phyloP scores from a whole-genome alignment of 73 alveolate genomes.

The Halteria grandinella region DNA sequence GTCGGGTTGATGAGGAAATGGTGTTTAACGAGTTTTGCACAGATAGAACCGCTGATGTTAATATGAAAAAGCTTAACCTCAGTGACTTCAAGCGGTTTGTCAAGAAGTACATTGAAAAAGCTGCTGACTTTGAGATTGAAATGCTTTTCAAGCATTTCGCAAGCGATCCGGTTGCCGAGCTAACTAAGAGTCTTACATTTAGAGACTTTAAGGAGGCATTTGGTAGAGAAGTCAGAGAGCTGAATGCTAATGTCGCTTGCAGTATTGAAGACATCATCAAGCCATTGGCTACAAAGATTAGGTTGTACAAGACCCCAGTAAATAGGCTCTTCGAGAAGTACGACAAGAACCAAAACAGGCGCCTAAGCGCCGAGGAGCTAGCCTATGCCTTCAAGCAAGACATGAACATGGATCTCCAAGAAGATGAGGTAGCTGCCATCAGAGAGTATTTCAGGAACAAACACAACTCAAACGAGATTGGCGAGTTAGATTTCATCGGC shows the following conservation, averaged over 20 bases:
- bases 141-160: constrained; percentile 56
- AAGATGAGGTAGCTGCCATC: constrained; percentile 49
- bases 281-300: constrained; percentile 37
- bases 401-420: constrained; percentile 2
- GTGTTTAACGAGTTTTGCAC: constrained; percentile 11
- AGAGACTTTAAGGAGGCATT: constrained; percentile 54
- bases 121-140: constrained; percentile 28
- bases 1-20: not conserved
- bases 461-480: constrained; percentile 9
- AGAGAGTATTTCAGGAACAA: constrained; percentile 19
- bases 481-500: constrained; percentile 12
- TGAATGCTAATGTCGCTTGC: constrained; percentile 41
- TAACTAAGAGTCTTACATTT: no score
- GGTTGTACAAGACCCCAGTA: not conserved
- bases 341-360: constrained; percentile 8
- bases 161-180: constrained; percentile 41
- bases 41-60: constrained; percentile 32
- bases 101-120: constrained; percentile 23
- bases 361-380: constrained; percentile 46
- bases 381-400: constrained; percentile 41
- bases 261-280: constrained; percentile 60
- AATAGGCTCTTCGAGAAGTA: constrained; percentile 11
- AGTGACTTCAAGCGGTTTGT: constrained; percentile 27
- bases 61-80: not conserved
- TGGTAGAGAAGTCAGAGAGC: constrained; percentile 47